These are phyloP conservation scores for Aphanomyces cochlioides DNA, from an alignment of 352 stramenopile species.

Conservation along the genomic window DNA sequence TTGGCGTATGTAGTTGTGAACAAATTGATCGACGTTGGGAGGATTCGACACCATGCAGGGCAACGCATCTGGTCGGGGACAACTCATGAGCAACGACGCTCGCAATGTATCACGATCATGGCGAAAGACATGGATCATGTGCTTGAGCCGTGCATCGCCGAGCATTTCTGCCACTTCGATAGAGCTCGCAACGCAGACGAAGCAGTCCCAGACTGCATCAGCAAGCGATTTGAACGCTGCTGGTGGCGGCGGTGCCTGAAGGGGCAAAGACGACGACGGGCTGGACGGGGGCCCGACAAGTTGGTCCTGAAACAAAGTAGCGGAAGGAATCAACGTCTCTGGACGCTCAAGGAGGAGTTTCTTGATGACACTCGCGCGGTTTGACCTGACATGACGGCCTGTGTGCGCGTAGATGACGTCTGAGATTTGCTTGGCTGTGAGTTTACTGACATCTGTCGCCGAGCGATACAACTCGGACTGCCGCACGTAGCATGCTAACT, in stretches of 20 bases:
- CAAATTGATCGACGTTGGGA: constrained; percentile 16
- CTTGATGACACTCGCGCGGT: constrained; percentile 30
- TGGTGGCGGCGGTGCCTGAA: background rate
- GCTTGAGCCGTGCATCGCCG: constrained; percentile 4
- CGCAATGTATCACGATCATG: constrained; percentile 27
- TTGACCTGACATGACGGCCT: constrained; percentile 20
- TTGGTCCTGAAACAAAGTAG: background rate
- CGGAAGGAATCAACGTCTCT: background rate
- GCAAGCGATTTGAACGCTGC: constrained; percentile 19
- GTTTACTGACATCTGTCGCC: constrained; percentile 12
- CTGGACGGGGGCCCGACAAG: background rate
- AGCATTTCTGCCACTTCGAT: constrained; percentile 11
- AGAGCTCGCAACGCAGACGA: constrained; percentile 21
- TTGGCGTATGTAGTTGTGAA: constrained; percentile 23
- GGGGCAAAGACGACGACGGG: background rate
- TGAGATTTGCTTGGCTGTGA: constrained; percentile 22
- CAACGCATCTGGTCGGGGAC: constrained; percentile 12
- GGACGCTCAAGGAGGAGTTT: constrained; percentile 6
- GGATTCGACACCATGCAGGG: constrained; percentile 24
- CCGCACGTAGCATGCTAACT: constrained; percentile 18
- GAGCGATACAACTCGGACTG: constrained; percentile 19
- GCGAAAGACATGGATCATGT: constrained; percentile 28
- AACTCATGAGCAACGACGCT: constrained; percentile 15
- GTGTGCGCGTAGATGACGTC: constrained; percentile 17
- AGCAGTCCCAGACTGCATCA: constrained; percentile 29